Evolutionary conservation across 2,329 filamentous ascomycete genomes (phyloP), one percentile per base, ranked within the genome.

Genomic region (Dactylellina sp.): DNA sequence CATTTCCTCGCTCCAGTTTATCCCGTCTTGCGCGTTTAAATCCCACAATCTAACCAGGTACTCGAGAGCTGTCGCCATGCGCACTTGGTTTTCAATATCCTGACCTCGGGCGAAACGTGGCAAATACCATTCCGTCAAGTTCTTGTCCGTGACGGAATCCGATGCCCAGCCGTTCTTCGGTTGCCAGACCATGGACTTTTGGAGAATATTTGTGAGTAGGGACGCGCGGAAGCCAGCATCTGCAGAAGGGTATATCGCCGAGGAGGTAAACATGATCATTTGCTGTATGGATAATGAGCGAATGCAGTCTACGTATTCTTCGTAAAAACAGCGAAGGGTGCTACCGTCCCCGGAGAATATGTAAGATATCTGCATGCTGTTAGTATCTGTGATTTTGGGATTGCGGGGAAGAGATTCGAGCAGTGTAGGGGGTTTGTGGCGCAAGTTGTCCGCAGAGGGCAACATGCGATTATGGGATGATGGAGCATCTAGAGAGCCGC

Each of bases 251-350:
- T 60, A 56, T 37, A 65, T 12, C 25, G 60, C 40, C 5, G 60
- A 25, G 12, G 68, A 60, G 39, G 24, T 39, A 53, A 65, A 72
- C n/a, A 60, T 53, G 46, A 11, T 35, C 46, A 72, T 57, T 42
- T 72, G 68, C 18, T 53, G 44, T 14, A 61, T 5, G 16, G 68
- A 53, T 9, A 72, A 42, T 20, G 24, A 12, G 46, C 68, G 68
- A 14, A 72, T 16, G 53, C 22, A 49, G 60, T 72, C 68, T 12
- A 53, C 55, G 60, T 49, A 72, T 65, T 72, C 68, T 25, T 44
- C 49, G 47, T 60, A 60, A 53, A 72, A 72, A n/a, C 68, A 65
- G 52, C 16, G 4, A 37, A 72, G 53, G 47, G 60, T 72, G 5
- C 16, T 20, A 37, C 18, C 37, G 68, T 72, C 68, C 50, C 55